Conservation (phyloP, 2,329 filamentous ascomycete genomes). For the Proliferodiscus dingleyae region DNA sequence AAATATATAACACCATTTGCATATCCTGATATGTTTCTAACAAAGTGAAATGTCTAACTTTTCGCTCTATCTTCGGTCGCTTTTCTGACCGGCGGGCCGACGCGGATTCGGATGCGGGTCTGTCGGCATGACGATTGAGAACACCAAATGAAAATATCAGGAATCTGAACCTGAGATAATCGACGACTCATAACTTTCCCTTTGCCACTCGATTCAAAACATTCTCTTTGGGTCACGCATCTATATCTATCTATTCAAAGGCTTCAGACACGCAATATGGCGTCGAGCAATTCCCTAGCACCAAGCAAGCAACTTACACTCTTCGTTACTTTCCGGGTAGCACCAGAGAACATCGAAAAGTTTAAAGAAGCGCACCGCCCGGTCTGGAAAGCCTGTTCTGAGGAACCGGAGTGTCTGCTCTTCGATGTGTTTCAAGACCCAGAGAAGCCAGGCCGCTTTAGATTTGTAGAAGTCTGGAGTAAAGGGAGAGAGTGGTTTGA, state of each 20-base stretch:
- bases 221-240: too few species aligned
- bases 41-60: too few species aligned
- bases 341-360: slow-evolving; percentile 1
- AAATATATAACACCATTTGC: too few species aligned
- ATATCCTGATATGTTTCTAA: too few species aligned
- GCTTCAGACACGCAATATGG: too few species aligned
- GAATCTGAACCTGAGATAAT: too few species aligned
- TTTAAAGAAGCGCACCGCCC: slow-evolving; percentile 7
- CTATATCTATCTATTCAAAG: too few species aligned
- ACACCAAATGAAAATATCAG: too few species aligned
- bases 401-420: neutral
- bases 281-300: neutral
- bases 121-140: neutral
- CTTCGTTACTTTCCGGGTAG: slow-evolving; percentile 6
- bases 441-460: neutral
- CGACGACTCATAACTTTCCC: too few species aligned
- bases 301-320: slow-evolving; percentile 4
- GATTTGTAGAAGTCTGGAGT: neutral
- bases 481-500: neutral
- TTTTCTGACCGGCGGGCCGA: neutral
- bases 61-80: too few species aligned
- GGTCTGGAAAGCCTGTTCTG: neutral
- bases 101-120: neutral
- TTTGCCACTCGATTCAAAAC: too few species aligned
- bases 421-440: slow-evolving; percentile 1